A percentile compares a stretch with the other conserved stretches of the same genome.
Conservation (phyloP, 139 green algal genomes). For the Tetratostichococcus sp. region DNA sequence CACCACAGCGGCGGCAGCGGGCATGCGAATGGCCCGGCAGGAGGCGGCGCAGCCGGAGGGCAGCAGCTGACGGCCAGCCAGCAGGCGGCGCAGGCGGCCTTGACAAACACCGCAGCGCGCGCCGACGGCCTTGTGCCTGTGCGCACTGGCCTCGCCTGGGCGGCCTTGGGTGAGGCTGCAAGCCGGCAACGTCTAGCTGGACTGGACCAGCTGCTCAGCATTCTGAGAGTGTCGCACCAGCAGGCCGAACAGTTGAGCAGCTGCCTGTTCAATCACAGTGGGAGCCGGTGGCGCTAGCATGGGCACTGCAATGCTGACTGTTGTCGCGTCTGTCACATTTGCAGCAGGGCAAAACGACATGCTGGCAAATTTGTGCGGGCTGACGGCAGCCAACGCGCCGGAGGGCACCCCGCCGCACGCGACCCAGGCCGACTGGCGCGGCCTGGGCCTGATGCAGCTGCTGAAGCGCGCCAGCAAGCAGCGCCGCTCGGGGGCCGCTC, state of each 20-base stretch:
- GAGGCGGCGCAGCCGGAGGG: constrained; percentile 21
- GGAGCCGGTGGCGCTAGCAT: too few species aligned
- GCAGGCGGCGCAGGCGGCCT: constrained; percentile 36
- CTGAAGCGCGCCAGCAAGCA: constrained; percentile 42
- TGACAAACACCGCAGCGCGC: constrained; percentile 15
- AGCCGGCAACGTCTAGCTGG: constrained; percentile 3
- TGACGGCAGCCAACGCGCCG: background rate
- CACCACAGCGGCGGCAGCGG: constrained; percentile 21
- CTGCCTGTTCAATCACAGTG: too few species aligned
- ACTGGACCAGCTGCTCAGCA: background rate
- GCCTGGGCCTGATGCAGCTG: constrained; percentile 42
- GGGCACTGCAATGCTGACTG: too few species aligned
- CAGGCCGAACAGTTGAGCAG: too few species aligned
- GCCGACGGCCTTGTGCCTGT: constrained; percentile 44
- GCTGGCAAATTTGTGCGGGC: background rate
- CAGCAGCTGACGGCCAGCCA: constrained; percentile 40
- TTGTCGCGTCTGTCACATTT: background rate
- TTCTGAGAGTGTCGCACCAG: too few species aligned
- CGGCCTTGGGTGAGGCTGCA: constrained; percentile 14
- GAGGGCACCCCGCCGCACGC: background rate
- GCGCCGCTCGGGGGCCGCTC: background rate
- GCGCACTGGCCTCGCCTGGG: constrained; percentile 57
- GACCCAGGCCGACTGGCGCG: constrained; percentile 23
- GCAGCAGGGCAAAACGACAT: background rate
- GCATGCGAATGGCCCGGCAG: background rate